Evolutionary conservation across 2,329 filamentous ascomycete species (phyloP).

Genomic region (Alternaria panax): DNA sequence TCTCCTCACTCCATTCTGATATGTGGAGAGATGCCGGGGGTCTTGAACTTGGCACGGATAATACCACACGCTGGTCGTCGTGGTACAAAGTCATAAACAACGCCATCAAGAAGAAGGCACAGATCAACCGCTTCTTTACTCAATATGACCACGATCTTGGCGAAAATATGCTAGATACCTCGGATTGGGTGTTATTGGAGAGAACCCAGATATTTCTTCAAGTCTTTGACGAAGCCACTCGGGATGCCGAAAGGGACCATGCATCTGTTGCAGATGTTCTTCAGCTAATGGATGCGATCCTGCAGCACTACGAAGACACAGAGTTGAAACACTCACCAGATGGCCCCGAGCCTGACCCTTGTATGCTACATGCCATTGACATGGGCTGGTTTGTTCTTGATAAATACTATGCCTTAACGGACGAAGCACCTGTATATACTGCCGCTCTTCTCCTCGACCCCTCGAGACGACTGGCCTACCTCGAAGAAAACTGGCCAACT

Average conservation of each 20-base stretch:
- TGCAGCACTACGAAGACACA: background rate
- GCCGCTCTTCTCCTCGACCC: background rate
- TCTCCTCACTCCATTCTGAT: background rate
- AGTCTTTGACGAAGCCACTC: background rate
- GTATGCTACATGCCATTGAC: background rate
- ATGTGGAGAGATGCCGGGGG: background rate
- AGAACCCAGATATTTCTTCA: background rate
- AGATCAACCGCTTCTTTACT: background rate
- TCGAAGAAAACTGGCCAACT: background rate
- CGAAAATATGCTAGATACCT: background rate
- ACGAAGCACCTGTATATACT: background rate
- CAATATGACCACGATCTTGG: background rate
- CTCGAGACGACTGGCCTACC: background rate
- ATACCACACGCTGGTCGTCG: background rate
- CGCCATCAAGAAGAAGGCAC: background rate
- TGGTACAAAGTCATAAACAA: background rate
- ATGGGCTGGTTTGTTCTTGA: background rate
- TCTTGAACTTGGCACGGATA: background rate
- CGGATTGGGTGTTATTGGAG: background rate
- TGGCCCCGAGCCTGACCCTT: background rate
- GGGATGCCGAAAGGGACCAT: background rate
- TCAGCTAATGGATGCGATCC: background rate
- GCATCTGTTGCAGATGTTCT: background rate
- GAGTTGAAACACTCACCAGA: background rate
- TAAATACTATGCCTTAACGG: background rate